Base-by-base conservation (phyloP, 2,329 filamentous ascomycete species). In the Paecilomyces sp. region DNA sequence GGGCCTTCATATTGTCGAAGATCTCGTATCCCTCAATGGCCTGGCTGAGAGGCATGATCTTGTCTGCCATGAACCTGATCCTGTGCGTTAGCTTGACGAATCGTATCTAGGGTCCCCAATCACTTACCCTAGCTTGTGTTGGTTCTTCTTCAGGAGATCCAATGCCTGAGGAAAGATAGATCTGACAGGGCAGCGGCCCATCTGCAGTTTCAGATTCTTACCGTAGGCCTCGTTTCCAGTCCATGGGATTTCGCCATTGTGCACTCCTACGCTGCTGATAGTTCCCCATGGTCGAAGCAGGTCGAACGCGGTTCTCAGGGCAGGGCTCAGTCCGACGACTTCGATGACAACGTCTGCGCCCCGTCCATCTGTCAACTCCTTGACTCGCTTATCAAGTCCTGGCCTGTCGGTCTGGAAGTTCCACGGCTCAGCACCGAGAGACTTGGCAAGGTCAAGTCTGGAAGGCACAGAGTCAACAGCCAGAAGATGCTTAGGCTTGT, bases 331-430 rank as follows among this genome's bases (percentile, higher is more conserved):
- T 0, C 89, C 89, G 28, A 92, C 89, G 6, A 90, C 88, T 73
- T 92, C 89, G 65, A 96, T 86, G 1, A 94, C 86, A 18, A 90
- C 86, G 75, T 97, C 92, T 13, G 92, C 92, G 6, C 92, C 92
- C 47, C 92, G 82, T 7, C 91, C 91, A 15, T 88, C 81, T 0
- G 91, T 94, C 55, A 88, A 83, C 65, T 90, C 88, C 69, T 86
- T 86, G 57, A 96, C 86, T 57, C 88, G 83, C 65, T 83, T 80
- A 58, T 86, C 77, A 71, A 95, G 81, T 2, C 81, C 85, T 47
- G 87, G 84, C 55, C 81, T 81, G 61, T 90, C 84, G 1, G 79
- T 85, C 68, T 83, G 76, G 74, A 93, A 93, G 72, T 96, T 92
- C 75, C 92, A 86, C 0, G 90, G 87, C 74, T 93, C 91, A 2